Evolutionary conservation across 2,329 filamentous ascomycete genomes (phyloP), one percentile per base, ranked within the genome.

Genomic region (Cryphonectria nitschkei): DNA sequence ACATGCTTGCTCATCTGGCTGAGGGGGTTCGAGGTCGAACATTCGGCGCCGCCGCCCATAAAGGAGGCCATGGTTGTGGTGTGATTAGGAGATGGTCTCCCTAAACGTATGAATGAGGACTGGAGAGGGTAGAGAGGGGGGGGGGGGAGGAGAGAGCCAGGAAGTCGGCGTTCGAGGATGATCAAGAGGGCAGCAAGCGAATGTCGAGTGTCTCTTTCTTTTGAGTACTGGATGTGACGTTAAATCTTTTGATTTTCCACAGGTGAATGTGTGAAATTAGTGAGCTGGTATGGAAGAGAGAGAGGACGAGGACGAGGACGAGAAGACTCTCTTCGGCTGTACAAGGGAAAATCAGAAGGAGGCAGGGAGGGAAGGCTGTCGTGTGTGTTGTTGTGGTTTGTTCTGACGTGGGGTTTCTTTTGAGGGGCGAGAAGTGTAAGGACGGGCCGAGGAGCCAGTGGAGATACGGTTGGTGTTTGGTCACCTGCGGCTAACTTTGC

Each of bases 1-100:
- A 96, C 93, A 82, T 98, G 95, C 83, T 99, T 99, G 74, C 95
- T 94, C 81, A 99, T 97, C 85, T 98, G 96, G 80, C 93, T 95
- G 77, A 99, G 90, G 70, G 97, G 96, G 82, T 99, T 99, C 75
- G 93, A 94, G 73, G 96, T 97, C 70, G 95, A 98, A 87, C 96
- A 99, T 84, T 98, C 96, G 76, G 95, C 93, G 76, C 95, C 95
- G 82, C 66, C 68, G 56, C 94, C 93, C 77, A 98, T 88, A 82
- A 99, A 98, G 69, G 95, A 98, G 95, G 99, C 98, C 75, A 73
- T 85, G 41, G 41, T 34, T 32, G 43, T 5, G 39, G 29, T 6
- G 46, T 14, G 13, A 22, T 16, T 46, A 32, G 19, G n/a, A 19
- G 22, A 34, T 7, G 2, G n/a, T 43, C 37, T 34, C 13, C 11